Conservation (phyloP, 805 yeast genomes). For the Metschnikowia arizonensis region DNA sequence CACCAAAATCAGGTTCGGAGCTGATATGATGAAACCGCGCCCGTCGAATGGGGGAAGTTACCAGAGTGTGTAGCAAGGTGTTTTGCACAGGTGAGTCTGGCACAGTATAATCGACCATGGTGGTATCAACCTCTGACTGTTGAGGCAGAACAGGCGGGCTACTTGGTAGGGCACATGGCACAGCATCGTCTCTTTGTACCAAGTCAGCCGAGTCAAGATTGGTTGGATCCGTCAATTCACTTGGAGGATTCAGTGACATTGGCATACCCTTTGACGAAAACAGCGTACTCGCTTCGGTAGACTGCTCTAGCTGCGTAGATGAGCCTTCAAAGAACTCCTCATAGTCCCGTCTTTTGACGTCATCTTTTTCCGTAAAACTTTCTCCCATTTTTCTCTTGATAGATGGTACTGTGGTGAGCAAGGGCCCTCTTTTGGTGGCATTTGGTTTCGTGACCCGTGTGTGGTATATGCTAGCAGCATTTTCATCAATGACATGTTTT, state of each 20-base stretch:
- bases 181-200: background rate
- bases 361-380: slow-evolving; percentile 41
- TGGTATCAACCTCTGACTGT: slow-evolving; percentile 29
- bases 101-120: slow-evolving; percentile 21
- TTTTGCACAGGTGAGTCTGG: slow-evolving; percentile 28
- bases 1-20: slow-evolving; percentile 46
- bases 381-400: slow-evolving; percentile 42
- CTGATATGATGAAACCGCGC: slow-evolving; percentile 14
- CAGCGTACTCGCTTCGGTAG: background rate
- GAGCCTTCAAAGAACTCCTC: slow-evolving; percentile 8
- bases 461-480: slow-evolving; percentile 44
- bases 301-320: background rate
- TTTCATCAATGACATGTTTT: slow-evolving; percentile 36
- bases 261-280: background rate
- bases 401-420: slow-evolving; percentile 25
- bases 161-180: slow-evolving; percentile 23
- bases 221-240: slow-evolving; percentile 7
- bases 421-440: slow-evolving; percentile 19
- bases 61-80: slow-evolving; percentile 8
- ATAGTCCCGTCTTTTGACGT: slow-evolving; percentile 32
- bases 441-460: slow-evolving; percentile 24
- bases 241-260: background rate
- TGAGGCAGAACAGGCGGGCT: slow-evolving; percentile 38
- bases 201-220: slow-evolving; percentile 5
- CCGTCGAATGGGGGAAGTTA: slow-evolving; percentile 1